These are phyloP conservation scores for Hanseniaspora clermontiae DNA, from an alignment of 805 yeast species.

Conservation along the genomic window DNA sequence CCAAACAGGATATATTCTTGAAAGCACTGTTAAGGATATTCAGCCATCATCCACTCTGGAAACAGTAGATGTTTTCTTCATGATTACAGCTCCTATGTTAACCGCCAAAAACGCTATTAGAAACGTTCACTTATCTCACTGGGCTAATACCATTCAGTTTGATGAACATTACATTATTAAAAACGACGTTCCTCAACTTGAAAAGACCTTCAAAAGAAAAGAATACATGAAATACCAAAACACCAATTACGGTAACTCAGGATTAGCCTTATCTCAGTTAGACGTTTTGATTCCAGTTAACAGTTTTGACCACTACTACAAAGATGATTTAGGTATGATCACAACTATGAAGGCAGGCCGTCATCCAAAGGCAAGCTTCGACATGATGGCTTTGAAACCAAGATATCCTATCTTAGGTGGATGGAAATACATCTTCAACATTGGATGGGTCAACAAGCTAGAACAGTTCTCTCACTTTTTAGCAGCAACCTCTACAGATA, in stretches of 20 bases:
- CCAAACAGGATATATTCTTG: neutral
- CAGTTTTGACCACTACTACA: slow-evolving; percentile 58
- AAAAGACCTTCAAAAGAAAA: slow-evolving; percentile 63
- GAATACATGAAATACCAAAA: slow-evolving; percentile 44
- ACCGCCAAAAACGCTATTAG: slow-evolving; percentile 38
- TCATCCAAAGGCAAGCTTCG: slow-evolving; percentile 14
- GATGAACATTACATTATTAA: slow-evolving; percentile 78
- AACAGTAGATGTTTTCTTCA: slow-evolving; percentile 28
- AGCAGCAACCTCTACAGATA: slow-evolving; percentile 25
- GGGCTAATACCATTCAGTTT: slow-evolving; percentile 57
- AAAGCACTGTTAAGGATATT: neutral
- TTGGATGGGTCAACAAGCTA: slow-evolving; percentile 76
- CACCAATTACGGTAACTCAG: slow-evolving; percentile 31
- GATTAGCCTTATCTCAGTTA: slow-evolving; percentile 46
- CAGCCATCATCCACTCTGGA: neutral
- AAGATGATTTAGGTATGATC: slow-evolving; percentile 88
- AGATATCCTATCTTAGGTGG: slow-evolving; percentile 93
- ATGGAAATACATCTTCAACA: slow-evolving; percentile 88
- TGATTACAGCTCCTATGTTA: slow-evolving; percentile 45
- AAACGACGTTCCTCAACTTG: slow-evolving; percentile 61
- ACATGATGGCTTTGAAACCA: slow-evolving; percentile 52
- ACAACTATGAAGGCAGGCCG: slow-evolving; percentile 47
- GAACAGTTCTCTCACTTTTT: slow-evolving; percentile 38
- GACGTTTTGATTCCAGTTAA: slow-evolving; percentile 42
- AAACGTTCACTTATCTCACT: slow-evolving; percentile 79